Evolutionary conservation across 495 filamentous ascomycete genomes (phyloP), one percentile per base, ranked within the genome.

Genomic region (Patellaria atrata): DNA sequence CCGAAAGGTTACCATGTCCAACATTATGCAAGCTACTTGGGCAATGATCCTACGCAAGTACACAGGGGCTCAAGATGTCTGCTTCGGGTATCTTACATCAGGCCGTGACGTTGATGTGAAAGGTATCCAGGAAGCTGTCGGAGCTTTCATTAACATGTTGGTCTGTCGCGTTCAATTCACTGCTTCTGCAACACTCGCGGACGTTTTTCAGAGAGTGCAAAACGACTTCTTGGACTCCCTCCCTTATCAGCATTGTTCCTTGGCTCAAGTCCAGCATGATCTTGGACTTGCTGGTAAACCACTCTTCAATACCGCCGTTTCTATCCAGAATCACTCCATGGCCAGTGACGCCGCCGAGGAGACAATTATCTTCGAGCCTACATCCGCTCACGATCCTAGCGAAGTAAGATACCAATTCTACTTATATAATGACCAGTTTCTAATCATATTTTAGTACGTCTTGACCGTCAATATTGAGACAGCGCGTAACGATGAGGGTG

Each of bases 41-140:
- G 47, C 38, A 16, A 8, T 47, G 27, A 25, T 44, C 4, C 24
- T 50, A 14, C 47, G 43, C 5, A 26, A 35, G 3, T 50, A 36
- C 23, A 50, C 47, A 17, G 38, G 39, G 4, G 35, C 38, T 20
- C 28, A 27, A 1, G 43, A 50, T 19, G 38, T 50, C 5, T 50
- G 47, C 29, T 50, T 38, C 21, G 43, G 38, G 3, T 50, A 50
- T 19, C 33, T 47, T 10, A 43, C 47, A 3, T 59, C 57, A 2
- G 63, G 62, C 16, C 60, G 65, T 10, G 62, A 71, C 33, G 58
- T 63, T 22, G 38, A 60, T 0, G 35, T 73, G 1, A 38, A 57
- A 18, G 62, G 63, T 2, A 58, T 70, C 10, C 56, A 66, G 17
- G 52, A 58, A 16, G 60, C 66, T 19, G 57, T 65, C 8, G 69